Evolutionary conservation across 2,329 filamentous ascomycete genomes (phyloP).

Genomic region (Venturiaceae sp.): DNA sequence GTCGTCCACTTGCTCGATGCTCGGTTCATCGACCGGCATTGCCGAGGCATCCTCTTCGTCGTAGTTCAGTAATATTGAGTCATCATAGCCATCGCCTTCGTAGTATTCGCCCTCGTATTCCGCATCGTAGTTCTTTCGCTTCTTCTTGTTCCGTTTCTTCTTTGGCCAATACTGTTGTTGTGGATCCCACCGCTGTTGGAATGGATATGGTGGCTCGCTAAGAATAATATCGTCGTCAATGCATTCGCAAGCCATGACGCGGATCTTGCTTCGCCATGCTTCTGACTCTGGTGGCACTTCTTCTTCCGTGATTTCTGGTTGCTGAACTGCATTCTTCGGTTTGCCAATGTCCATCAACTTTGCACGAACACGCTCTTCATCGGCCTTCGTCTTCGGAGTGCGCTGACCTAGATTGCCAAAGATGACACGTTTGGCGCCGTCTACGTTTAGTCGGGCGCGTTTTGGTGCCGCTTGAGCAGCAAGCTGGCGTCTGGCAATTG

Average conservation of each 20-base stretch:
- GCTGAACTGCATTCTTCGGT: background rate
- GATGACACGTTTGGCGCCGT: conserved; percentile 56
- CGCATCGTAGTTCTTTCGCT: conserved; percentile 40
- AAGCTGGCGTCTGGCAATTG: background rate
- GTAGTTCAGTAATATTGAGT: conserved; percentile 48
- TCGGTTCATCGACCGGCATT: conserved; percentile 49
- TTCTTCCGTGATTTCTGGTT: conserved; percentile 22
- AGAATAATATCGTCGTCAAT: conserved; percentile 57
- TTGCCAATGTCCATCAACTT: conserved; percentile 40
- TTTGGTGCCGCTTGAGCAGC: conserved; percentile 5
- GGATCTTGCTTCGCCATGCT: conserved; percentile 66
- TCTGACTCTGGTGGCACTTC: conserved; percentile 36
- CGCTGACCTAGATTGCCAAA: conserved; percentile 64
- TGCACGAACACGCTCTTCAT: conserved; percentile 53
- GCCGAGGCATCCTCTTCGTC: conserved; percentile 47
- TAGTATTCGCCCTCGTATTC: conserved; percentile 20
- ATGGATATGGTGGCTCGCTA: conserved; percentile 77
- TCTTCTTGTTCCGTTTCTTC: conserved; percentile 40
- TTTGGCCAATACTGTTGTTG: conserved; percentile 48
- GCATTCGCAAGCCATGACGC: conserved; percentile 75
- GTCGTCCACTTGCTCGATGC: conserved; percentile 38
- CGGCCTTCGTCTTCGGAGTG: conserved; percentile 57
- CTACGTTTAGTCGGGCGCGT: conserved; percentile 43
- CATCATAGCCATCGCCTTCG: conserved; percentile 22
- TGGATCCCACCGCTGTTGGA: conserved; percentile 79